A percentile compares a stretch with the other conserved stretches of the same genome.
Conservation (phyloP, 2,329 filamentous ascomycete species). For the Beauveria bassiana region DNA sequence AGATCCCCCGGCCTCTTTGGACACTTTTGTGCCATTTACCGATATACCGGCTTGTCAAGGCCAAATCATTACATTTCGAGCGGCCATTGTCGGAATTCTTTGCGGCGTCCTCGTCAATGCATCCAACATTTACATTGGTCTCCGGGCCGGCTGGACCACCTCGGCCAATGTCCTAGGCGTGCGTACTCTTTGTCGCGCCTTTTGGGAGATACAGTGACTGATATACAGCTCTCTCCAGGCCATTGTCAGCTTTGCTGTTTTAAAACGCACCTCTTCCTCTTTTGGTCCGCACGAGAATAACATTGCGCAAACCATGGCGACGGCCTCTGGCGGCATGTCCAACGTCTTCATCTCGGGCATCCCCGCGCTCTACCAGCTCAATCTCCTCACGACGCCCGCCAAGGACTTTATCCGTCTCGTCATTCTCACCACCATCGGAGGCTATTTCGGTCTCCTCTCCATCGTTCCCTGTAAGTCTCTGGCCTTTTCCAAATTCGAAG, state of each 20-base stretch:
- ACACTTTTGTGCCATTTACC: not conserved
- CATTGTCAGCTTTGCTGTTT: constrained; percentile 1
- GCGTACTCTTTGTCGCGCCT: not conserved
- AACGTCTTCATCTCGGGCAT: constrained; percentile 13
- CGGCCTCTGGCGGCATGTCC: constrained; percentile 9
- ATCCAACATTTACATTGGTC: constrained; percentile 9
- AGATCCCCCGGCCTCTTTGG: not conserved
- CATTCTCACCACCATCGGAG: constrained; percentile 3
- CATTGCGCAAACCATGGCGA: constrained; percentile 11
- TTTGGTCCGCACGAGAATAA: constrained; percentile 14
- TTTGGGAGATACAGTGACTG: not conserved
- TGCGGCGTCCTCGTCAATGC: constrained; percentile 8
- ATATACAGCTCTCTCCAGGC: not conserved
- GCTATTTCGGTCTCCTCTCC: constrained; percentile 10
- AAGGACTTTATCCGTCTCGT: constrained; percentile 4
- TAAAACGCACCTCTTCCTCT: not conserved
- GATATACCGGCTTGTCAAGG: not conserved
- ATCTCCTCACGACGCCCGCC: constrained; percentile 3
- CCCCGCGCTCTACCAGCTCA: constrained; percentile 14
- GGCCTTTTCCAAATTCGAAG: no score
- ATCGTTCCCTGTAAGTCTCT: not conserved
- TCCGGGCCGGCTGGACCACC: constrained; percentile 4
- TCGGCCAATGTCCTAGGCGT: constrained; percentile 6
- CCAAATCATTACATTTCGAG: not conserved
- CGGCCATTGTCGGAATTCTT: not conserved